Conservation (phyloP, 2,329 filamentous ascomycete species). For the Incumbomyces lentus region DNA sequence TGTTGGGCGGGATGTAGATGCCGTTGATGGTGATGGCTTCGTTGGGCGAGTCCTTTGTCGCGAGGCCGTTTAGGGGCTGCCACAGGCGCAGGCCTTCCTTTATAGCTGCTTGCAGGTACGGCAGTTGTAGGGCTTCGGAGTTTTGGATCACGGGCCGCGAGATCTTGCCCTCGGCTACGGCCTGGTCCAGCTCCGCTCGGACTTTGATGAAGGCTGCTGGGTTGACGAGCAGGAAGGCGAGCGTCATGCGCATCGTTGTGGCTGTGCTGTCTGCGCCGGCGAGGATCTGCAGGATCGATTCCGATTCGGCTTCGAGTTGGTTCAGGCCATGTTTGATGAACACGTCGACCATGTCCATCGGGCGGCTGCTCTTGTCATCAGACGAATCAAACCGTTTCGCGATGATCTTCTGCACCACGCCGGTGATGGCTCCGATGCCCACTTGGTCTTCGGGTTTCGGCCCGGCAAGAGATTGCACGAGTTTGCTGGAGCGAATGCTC, state of each 20-base stretch:
- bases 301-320: slow-evolving; percentile 5
- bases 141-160: slow-evolving; percentile 6
- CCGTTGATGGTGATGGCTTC: background rate
- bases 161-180: slow-evolving; percentile 1
- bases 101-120: slow-evolving; percentile 22
- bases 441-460: slow-evolving; percentile 12
- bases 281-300: slow-evolving; percentile 11
- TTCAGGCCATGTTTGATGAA: slow-evolving; percentile 22
- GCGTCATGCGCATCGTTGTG: slow-evolving; percentile 6
- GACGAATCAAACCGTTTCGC: slow-evolving; percentile 17
- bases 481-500: slow-evolving; percentile 5
- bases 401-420: slow-evolving; percentile 14
- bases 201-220: slow-evolving; percentile 10
- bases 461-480: slow-evolving; percentile 5
- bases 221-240: slow-evolving; percentile 9
- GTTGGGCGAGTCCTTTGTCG: background rate
- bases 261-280: slow-evolving; percentile 10
- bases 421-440: slow-evolving; percentile 14
- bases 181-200: slow-evolving; percentile 1
- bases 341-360: slow-evolving; percentile 23
- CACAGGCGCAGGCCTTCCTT: slow-evolving; percentile 22
- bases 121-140: slow-evolving; percentile 11
- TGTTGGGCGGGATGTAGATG: background rate
- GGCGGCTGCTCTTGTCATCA: slow-evolving; percentile 3
- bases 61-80: slow-evolving; percentile 6